Conservation (phyloP, 1,284 basidiomycete species). For the Lentinula novae-zelandiae region DNA sequence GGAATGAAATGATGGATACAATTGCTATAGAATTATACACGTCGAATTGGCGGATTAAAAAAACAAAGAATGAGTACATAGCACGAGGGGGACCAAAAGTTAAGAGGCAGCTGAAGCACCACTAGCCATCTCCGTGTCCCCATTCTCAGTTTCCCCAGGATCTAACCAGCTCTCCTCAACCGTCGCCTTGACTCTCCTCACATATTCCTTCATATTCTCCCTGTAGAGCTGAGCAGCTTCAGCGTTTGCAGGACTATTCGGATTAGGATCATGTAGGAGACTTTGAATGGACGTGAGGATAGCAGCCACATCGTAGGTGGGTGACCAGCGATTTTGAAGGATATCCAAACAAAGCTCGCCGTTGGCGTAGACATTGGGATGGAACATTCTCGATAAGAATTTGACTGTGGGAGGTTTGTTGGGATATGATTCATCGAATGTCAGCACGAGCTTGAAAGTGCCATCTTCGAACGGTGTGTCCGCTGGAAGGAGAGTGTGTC, state of each 20-base stretch:
- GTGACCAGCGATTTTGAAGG: constrained; percentile 96
- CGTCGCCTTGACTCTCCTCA: constrained; percentile 85
- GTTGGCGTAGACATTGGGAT: constrained; percentile 98
- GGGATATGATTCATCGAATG: constrained; percentile 96
- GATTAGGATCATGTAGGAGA: constrained; percentile 95
- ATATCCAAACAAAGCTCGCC: constrained; percentile 98
- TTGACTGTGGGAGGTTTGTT: constrained; percentile 98
- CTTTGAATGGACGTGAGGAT: constrained; percentile 96
- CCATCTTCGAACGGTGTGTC: constrained; percentile 99
- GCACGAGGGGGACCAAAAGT: neutral
- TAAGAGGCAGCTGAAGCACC: constrained; percentile 1
- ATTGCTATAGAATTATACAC: neutral
- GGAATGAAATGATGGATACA: neutral
- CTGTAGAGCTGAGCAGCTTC: constrained; percentile 95
- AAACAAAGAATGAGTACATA: neutral
- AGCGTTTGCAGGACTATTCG: constrained; percentile 96
- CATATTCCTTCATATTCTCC: constrained; percentile 99
- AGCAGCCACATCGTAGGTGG: constrained; percentile 97
- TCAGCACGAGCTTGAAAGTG: constrained; percentile 94
- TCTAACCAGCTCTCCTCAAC: constrained; percentile 92
- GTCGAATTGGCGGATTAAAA: neutral
- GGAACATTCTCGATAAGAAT: constrained; percentile 97
- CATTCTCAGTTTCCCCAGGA: constrained; percentile 58
- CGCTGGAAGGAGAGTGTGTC: constrained; percentile 42
- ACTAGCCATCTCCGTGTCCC: constrained; percentile 27